Base-by-base conservation (phyloP, 208 protist species). In the Leishmania major region DNA sequence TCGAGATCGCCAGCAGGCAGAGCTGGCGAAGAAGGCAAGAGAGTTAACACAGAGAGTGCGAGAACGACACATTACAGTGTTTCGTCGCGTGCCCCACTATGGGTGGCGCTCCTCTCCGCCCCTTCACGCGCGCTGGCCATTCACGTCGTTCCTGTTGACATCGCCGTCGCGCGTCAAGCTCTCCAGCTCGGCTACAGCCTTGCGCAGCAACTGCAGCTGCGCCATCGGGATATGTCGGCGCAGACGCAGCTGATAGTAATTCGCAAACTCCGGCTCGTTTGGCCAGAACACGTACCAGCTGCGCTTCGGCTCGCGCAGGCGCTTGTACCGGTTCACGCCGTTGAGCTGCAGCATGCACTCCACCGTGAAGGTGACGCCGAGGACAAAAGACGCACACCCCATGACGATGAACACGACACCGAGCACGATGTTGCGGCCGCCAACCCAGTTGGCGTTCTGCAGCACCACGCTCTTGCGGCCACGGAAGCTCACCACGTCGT, bases 401-500 rank as follows among this genome's bases (percentile, higher is more conserved):
- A 96, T 89, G 28, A 90, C 72, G 22, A 95, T 51, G 47, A 95
- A 95, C 37, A 91, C 73, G 62, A 93, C 84, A 31, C 91, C 94
- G 37, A 96, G 59, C 11, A n/a, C 80, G 22, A 64, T 69, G 83
- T 91, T 88, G 57, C 80, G 84, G 57, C 89, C 84, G 19, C 88
- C 89, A 2, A 89, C 74, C 88, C 83, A 99, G 87, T 91, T 91
- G 84, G 45, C 80, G 87, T 78, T 88, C 92, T 77, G 96, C 25
- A 99, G 86, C 6, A 99, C 92, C 67, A 99, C 87, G 77, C 87
- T 90, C 88, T 99, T 99, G 64, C 82, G 88, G 31, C 99, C 99
- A 51, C 89, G 66, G 81, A 99, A 99, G 57, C 87, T 81, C n/a
- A 85, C 80, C 17, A 99, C 96, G 72, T 98, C 96, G 88, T 95